Percentiles rank a stretch among this genome's conserved stretches.
Conservation (phyloP, 2,329 filamentous ascomycete species). For the Plenodomus lindquistii region DNA sequence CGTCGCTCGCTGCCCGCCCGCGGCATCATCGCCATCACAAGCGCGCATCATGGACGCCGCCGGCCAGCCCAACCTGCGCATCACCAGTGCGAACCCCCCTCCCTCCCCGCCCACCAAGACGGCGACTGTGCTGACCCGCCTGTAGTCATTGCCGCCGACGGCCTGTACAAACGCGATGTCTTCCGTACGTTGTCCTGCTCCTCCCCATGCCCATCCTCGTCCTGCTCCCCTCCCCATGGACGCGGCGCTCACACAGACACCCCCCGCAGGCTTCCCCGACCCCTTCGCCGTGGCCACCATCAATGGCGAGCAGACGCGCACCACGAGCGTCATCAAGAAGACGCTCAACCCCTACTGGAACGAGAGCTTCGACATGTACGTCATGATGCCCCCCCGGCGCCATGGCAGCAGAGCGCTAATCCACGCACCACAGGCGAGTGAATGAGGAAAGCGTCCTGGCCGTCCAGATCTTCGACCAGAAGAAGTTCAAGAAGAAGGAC, state of each 20-base stretch:
- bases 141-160: conserved; percentile 95
- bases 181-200: conserved; percentile 71
- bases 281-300: conserved; percentile 97
- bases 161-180: conserved; percentile 98
- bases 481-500: conserved; percentile 99
- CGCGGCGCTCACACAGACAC: conserved; percentile 32
- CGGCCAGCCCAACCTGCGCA: conserved; percentile 77
- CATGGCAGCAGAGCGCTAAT: conserved; percentile 25
- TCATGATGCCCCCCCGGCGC: conserved; percentile 11
- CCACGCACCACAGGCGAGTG: conserved; percentile 66
- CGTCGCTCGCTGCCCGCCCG: too few relatives aligned
- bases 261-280: conserved; percentile 81
- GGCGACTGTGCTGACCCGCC: conserved; percentile 26
- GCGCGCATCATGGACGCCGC: conserved; percentile 49
- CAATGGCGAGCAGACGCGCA: conserved; percentile 97
- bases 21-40: conserved; percentile 1
- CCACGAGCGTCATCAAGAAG: conserved; percentile 95
- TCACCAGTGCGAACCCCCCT: conserved; percentile 73
- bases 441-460: conserved; percentile 96
- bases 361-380: conserved; percentile 97
- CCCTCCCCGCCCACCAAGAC: conserved; percentile 1
- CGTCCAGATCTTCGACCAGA: conserved; percentile 98
- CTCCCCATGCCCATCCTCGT: conserved; percentile 3
- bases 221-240: background rate
- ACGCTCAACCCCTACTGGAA: conserved; percentile 99